A percentile compares a stretch with the other conserved stretches of the same genome.
Evolutionary conservation across 2,329 filamentous ascomycete genomes (phyloP).

Genomic region (Chlorencoelia australis): DNA sequence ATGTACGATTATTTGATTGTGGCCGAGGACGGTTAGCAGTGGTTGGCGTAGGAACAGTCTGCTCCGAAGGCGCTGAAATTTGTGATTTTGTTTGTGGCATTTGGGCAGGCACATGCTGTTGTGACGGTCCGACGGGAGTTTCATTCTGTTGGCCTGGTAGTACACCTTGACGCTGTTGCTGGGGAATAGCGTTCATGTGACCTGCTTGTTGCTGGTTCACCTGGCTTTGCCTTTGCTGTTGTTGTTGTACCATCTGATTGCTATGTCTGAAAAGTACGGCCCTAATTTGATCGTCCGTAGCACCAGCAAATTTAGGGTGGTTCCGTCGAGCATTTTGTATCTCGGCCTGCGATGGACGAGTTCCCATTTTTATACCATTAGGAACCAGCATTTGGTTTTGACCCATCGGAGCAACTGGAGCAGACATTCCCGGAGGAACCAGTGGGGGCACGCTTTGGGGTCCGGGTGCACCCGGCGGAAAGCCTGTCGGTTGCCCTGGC

Average conservation of each 20-base stretch:
- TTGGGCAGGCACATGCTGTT: slow-evolving; percentile 10
- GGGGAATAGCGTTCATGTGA: slow-evolving; percentile 7
- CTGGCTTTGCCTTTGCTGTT: slow-evolving; percentile 10
- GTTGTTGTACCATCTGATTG: slow-evolving; percentile 8
- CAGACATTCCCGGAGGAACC: slow-evolving; percentile 19
- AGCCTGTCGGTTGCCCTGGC: slow-evolving; percentile 9
- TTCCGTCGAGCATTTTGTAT: slow-evolving; percentile 18
- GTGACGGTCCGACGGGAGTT: not conserved
- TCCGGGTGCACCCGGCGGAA: slow-evolving; percentile 10
- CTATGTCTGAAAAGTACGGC: slow-evolving; percentile 17
- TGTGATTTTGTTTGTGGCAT: slow-evolving; percentile 11
- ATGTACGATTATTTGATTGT: slow-evolving; percentile 11
- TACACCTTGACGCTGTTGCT: slow-evolving; percentile 6
- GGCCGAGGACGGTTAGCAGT: slow-evolving; percentile 13
- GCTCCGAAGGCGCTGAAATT: slow-evolving; percentile 6
- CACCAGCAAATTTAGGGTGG: slow-evolving; percentile 19
- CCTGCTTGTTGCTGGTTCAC: slow-evolving; percentile 5
- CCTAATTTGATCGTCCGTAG: slow-evolving; percentile 25
- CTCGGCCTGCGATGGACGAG: too few species aligned
- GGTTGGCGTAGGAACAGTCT: slow-evolving; percentile 5
- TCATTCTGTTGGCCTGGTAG: slow-evolving; percentile 3
- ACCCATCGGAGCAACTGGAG: slow-evolving; percentile 26
- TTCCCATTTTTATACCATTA: slow-evolving; percentile 14
- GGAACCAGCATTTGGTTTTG: slow-evolving; percentile 16
- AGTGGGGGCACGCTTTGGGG: slow-evolving; percentile 12